A percentile compares a stretch with the other conserved stretches of the same genome.
Evolutionary conservation across 2,329 filamentous ascomycete genomes (phyloP).

Genomic region (Xylariales sp.): DNA sequence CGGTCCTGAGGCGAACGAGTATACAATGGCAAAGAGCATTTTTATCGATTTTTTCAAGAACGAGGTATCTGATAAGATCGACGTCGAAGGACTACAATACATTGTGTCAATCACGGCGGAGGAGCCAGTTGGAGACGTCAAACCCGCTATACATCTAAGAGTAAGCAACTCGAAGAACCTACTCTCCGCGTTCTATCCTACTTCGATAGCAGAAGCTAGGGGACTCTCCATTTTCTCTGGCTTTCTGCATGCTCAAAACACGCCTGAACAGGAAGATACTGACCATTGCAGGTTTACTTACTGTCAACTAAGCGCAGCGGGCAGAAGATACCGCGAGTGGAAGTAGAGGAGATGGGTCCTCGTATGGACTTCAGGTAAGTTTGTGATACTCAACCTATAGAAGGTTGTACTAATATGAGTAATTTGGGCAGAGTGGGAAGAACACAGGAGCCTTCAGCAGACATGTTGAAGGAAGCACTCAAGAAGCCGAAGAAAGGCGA

Average conservation of each 20-base stretch:
- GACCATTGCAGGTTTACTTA: conserved; percentile 83
- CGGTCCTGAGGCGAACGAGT: conserved; percentile 71
- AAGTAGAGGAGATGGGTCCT: conserved; percentile 93
- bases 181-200: too few species aligned
- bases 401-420: too few species aligned
- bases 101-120: conserved; percentile 76
- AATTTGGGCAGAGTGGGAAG: conserved; percentile 76
- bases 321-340: conserved; percentile 81
- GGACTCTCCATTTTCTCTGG: too few species aligned
- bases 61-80: conserved; percentile 71
- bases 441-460: conserved; percentile 70
- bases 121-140: conserved; percentile 48
- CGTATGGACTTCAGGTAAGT: conserved; percentile 73
- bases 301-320: conserved; percentile 82
- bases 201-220: too few species aligned
- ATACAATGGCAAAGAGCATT: conserved; percentile 80
- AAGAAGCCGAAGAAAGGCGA: conserved; percentile 73
- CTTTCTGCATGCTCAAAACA: too few species aligned
- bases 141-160: conserved; percentile 59
- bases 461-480: conserved; percentile 83
- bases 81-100: conserved; percentile 93
- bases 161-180: too few species aligned
- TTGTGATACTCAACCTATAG: too few species aligned
- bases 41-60: conserved; percentile 90
- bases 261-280: too few species aligned